These are phyloP conservation scores for Nidularia pulvinata DNA, from an alignment of 768 basidiomycete species.

Conservation along the genomic window DNA sequence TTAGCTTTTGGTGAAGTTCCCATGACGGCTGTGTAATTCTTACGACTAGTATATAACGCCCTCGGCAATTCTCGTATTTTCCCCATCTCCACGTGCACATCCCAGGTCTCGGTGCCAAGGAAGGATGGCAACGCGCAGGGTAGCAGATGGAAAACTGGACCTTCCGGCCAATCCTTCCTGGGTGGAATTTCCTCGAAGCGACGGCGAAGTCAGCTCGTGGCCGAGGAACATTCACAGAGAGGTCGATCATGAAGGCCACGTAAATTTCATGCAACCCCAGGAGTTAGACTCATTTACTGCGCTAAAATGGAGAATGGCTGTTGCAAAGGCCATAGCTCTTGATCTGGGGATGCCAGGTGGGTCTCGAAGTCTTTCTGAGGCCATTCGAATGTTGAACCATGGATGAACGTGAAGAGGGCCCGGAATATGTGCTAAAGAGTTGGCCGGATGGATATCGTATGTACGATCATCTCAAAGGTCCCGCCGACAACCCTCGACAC, in stretches of 20 bases:
- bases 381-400: neutral
- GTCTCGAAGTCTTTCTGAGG: slow-evolving; percentile 7
- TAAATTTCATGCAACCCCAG: slow-evolving; percentile 71
- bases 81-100: neutral
- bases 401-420: slow-evolving; percentile 35
- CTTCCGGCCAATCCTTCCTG: slow-evolving; percentile 55
- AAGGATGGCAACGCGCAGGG: slow-evolving; percentile 22
- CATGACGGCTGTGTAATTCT: too few species aligned
- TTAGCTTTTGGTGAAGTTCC: too few species aligned
- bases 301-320: slow-evolving; percentile 56
- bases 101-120: neutral
- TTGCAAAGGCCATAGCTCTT: slow-evolving; percentile 38
- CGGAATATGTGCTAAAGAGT: slow-evolving; percentile 55
- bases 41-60: too few species aligned
- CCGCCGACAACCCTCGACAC: slow-evolving; percentile 50
- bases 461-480: slow-evolving; percentile 77
- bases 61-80: neutral
- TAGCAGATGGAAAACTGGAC: slow-evolving; percentile 16
- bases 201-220: slow-evolving; percentile 55
- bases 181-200: slow-evolving; percentile 60
- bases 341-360: slow-evolving; percentile 50
- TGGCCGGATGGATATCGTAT: slow-evolving; percentile 74
- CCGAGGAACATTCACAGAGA: slow-evolving; percentile 53
- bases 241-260: slow-evolving; percentile 59
- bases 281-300: slow-evolving; percentile 45